These are phyloP conservation scores for Fusarium compactum DNA, from an alignment of 2,329 filamentous ascomycete species.

Conservation along the genomic window DNA sequence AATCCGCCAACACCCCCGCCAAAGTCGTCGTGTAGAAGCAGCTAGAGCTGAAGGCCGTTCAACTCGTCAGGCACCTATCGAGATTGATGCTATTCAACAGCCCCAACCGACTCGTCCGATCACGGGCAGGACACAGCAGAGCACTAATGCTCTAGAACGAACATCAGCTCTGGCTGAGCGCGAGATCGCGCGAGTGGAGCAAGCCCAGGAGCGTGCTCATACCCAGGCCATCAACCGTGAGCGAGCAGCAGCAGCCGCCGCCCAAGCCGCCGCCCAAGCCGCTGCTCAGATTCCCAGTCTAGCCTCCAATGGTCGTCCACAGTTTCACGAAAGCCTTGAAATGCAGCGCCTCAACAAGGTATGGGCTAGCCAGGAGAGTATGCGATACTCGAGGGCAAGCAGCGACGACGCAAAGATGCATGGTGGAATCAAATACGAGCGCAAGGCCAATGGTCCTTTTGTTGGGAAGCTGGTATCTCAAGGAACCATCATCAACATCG, in stretches of 20 bases:
- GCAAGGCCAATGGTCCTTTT: constrained; percentile 70
- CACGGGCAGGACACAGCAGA: constrained; percentile 38
- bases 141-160: constrained; percentile 57
- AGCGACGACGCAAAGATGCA: constrained; percentile 68
- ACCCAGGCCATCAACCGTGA: constrained; percentile 59
- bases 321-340: constrained; percentile 62
- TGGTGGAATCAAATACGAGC: constrained; percentile 71
- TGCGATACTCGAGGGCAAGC: constrained; percentile 55
- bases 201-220: constrained; percentile 64
- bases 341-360: constrained; percentile 66
- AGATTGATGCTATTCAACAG: constrained; percentile 40
- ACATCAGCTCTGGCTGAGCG: constrained; percentile 63
- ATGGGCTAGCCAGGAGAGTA: constrained; percentile 66
- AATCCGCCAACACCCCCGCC: constrained; percentile 57
- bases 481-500: constrained; percentile 71
- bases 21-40: constrained; percentile 57
- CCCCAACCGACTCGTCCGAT: constrained; percentile 32
- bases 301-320: constrained; percentile 46
- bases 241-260: constrained; percentile 51
- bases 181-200: constrained; percentile 65
- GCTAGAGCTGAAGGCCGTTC: constrained; percentile 41
- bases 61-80: constrained; percentile 45
- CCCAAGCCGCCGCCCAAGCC: constrained; percentile 49
- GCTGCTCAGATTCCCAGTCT: constrained; percentile 45
- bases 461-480: constrained; percentile 72